Evolutionary conservation across 352 stramenopile genomes (phyloP), one percentile per base, ranked within the genome.

Genomic region (Hyaloperonospora arabidopsidis): DNA sequence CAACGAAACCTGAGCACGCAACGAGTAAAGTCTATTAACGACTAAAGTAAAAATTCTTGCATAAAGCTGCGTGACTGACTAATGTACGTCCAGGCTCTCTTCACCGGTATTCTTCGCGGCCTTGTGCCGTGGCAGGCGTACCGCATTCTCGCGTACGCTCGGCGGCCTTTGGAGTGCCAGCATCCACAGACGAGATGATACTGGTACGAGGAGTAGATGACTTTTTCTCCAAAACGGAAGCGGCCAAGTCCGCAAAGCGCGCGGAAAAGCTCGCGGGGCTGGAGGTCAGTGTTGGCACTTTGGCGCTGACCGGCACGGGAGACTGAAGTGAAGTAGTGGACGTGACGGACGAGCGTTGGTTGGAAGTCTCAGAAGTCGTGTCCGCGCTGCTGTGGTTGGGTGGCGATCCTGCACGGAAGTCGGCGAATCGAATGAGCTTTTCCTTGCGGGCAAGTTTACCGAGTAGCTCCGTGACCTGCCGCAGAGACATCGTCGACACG

Each of bases 401-500:
- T n/a, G 65, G 70, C 5, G 74, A 79, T 7, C 69, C 73, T 0
- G 77, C 75, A 6, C 69, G 71, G 61, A 89, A 89, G 36, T 84
- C 74, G 3, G 81, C 81, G 45, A 91, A 89, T 22, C 81, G 81
- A 52, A 91, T 87, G 19, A 86, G 57, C 51, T 91, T 91, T 35
- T 89, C 81, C 45, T 89, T 87, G 32, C 81, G 78, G 15, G 68
- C 74, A 32, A 91, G 67, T 49, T 84, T 86, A 23, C 78, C 78
- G 11, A 91, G 71, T 22, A 88, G 49, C 52, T 87, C 70, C 11
- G 79, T 87, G 40, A 89, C 79, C 23, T 77, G 62, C 45, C 74
- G 70, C 25, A 91, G 67, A 35, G 81, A 89, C 81, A 91, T 91
- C 50, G 89, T 61, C 36, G 78, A 89, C 55, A 76, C 81, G 50